Evolutionary conservation across 352 stramenopile species (phyloP).

Genomic region (Porosira glacialis): DNA sequence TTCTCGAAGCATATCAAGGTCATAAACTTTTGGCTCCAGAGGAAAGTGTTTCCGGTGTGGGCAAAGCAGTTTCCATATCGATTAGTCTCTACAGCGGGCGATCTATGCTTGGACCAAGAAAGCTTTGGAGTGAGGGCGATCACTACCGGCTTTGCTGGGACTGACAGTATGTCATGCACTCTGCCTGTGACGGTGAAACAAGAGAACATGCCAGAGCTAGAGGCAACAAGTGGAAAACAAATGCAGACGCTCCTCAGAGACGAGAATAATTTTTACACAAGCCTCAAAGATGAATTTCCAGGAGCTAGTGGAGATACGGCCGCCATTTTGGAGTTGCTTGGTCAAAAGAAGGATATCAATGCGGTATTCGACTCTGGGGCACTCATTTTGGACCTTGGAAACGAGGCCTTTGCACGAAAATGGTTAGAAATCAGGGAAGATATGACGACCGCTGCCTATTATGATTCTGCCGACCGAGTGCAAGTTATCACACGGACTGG

Average conservation of each 20-base stretch:
- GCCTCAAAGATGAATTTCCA: not conserved
- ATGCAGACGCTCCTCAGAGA: not conserved
- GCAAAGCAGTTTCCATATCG: constrained; percentile 17
- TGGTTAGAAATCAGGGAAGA: constrained; percentile 1
- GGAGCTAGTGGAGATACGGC: no score
- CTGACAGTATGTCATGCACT: not conserved
- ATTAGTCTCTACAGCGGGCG: not conserved
- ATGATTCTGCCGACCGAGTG: not conserved
- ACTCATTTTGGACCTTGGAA: constrained; percentile 3
- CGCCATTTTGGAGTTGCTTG: not conserved
- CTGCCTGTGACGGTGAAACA: constrained; percentile 5
- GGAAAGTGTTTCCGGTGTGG: constrained; percentile 10
- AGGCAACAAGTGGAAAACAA: constrained; percentile 10
- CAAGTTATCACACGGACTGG: constrained; percentile 4
- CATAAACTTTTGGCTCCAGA: constrained; percentile 10
- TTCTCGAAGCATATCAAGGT: constrained; percentile 9
- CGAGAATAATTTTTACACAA: constrained; percentile 4
- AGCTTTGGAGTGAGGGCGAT: not conserved
- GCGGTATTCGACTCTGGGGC: constrained; percentile 14
- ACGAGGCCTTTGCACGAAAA: not conserved
- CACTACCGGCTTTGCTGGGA: constrained; percentile 11
- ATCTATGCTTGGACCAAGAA: not conserved
- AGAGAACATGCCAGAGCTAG: not conserved
- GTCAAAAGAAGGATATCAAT: not conserved
- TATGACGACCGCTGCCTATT: constrained; percentile 2